Evolutionary conservation across 331 rosid species (phyloP).

Genomic region (Acacia concinna): DNA sequence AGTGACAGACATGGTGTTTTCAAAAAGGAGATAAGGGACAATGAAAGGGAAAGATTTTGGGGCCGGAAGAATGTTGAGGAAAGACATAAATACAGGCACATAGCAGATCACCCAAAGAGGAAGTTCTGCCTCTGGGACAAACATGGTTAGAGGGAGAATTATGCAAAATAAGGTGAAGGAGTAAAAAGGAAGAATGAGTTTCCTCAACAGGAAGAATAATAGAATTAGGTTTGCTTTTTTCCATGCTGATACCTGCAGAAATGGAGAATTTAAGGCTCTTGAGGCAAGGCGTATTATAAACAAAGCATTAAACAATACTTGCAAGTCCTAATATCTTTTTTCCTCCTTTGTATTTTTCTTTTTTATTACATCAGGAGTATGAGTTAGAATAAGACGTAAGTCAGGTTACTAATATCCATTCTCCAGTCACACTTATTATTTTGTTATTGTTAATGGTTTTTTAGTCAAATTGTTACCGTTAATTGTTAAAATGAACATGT

Average conservation of each 20-base stretch:
- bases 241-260: constrained; percentile 75
- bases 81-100: constrained; percentile 85
- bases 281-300: constrained; percentile 6
- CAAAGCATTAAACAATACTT: neutral
- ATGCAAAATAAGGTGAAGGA: constrained; percentile 95
- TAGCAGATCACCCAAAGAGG: constrained; percentile 92
- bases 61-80: constrained; percentile 88
- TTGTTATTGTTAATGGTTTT: too few species aligned
- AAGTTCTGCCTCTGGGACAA: constrained; percentile 96
- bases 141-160: constrained; percentile 94
- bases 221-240: constrained; percentile 87
- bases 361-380: constrained; percentile 22
- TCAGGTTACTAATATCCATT: neutral
- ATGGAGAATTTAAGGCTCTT: constrained; percentile 24
- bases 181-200: constrained; percentile 89
- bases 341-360: constrained; percentile 16
- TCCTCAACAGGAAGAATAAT: constrained; percentile 83
- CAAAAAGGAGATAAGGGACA: constrained; percentile 89
- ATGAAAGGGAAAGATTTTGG: constrained; percentile 91
- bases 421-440: neutral
- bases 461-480: too few species aligned
- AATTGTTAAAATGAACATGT: neutral
- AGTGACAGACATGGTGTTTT: constrained; percentile 95
- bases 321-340: constrained; percentile 3
- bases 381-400: neutral